These are phyloP conservation scores for Pythium graminicola DNA, from an alignment of 352 stramenopile genomes.

Conservation along the genomic window DNA sequence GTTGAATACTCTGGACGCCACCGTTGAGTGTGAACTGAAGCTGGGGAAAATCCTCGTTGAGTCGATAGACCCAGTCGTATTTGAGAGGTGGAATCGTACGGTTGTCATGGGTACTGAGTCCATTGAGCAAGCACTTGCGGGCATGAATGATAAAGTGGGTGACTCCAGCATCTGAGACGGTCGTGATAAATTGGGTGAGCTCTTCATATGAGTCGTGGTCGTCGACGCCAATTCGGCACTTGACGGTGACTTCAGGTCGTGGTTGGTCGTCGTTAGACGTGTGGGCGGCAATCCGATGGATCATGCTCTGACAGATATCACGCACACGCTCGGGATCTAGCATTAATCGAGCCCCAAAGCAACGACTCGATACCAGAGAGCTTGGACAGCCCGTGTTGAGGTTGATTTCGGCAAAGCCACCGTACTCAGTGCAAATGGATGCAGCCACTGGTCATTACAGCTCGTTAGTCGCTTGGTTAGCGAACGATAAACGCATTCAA, in stretches of 20 bases:
- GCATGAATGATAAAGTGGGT: constrained; percentile 97
- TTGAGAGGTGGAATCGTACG: constrained; percentile 95
- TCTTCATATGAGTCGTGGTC: constrained; percentile 91
- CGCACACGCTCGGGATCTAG: constrained; percentile 92
- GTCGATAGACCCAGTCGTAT: constrained; percentile 92
- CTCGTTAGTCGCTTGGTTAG: constrained; percentile 1
- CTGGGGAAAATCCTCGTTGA: constrained; percentile 95
- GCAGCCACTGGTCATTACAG: constrained; percentile 40
- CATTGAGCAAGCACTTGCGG: constrained; percentile 96
- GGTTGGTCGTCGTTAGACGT: constrained; percentile 1
- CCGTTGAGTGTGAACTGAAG: constrained; percentile 98
- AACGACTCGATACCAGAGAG: constrained; percentile 63
- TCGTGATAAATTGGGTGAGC: constrained; percentile 91
- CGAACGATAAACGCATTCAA: neutral
- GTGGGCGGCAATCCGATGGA: constrained; percentile 29
- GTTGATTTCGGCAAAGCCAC: constrained; percentile 93
- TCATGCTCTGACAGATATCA: constrained; percentile 89
- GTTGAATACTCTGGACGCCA: constrained; percentile 89
- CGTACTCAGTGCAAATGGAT: constrained; percentile 73
- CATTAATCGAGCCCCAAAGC: constrained; percentile 98
- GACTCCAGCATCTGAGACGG: constrained; percentile 84
- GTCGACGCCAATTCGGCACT: constrained; percentile 97
- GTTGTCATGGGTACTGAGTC: constrained; percentile 95
- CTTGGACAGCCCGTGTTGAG: constrained; percentile 96
- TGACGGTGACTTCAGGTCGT: constrained; percentile 89